phyloP scores from a whole-genome alignment of 345 rosid species.

The Viola odorata region DNA sequence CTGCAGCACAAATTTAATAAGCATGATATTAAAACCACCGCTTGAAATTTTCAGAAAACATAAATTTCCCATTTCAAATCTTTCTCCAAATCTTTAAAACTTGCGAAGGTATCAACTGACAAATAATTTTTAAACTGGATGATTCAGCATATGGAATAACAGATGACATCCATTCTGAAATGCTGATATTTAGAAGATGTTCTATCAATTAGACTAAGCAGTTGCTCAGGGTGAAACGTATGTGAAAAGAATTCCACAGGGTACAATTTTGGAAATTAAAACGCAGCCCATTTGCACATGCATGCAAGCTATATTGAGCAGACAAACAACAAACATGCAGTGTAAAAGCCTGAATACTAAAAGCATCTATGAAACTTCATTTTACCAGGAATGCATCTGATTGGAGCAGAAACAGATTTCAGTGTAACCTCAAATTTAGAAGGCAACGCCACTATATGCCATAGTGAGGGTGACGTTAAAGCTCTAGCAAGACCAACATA shows the following conservation, averaged over 20 bases:
- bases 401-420: slow-evolving; percentile 26
- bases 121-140: too few relatives aligned
- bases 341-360: background rate
- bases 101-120: too few relatives aligned
- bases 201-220: background rate
- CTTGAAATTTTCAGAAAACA: background rate
- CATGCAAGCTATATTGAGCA: background rate
- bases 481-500: slow-evolving; percentile 32
- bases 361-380: background rate
- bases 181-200: background rate
- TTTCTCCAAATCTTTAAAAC: background rate
- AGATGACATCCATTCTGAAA: background rate
- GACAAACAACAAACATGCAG: background rate
- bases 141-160: background rate
- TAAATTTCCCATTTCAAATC: background rate
- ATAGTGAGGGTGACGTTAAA: slow-evolving; percentile 26
- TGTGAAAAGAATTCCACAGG: background rate
- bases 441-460: slow-evolving; percentile 23
- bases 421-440: slow-evolving; percentile 16
- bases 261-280: background rate
- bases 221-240: background rate
- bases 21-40: background rate
- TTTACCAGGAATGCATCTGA: slow-evolving; percentile 34
- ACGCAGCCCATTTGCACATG: too few relatives aligned
- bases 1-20: slow-evolving; percentile 26